Conservation (phyloP, 176 grass and related monocot species). For the Oryza coarctata region DNA sequence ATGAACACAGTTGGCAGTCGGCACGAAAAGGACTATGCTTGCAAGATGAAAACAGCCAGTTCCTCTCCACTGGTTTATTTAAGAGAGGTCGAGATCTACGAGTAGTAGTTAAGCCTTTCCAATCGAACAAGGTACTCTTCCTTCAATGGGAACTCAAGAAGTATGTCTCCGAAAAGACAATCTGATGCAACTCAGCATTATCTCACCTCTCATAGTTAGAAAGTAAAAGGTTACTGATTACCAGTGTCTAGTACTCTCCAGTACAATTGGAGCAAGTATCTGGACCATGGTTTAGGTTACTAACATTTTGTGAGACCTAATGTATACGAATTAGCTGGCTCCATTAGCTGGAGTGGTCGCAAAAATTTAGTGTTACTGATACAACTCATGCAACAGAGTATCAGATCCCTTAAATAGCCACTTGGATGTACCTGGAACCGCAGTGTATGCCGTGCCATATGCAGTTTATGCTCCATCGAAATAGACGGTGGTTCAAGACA, state of each 20-base stretch:
- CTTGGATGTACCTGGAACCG: neutral
- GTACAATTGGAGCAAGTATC: neutral
- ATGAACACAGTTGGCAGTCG: neutral
- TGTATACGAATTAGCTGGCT: neutral
- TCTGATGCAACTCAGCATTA: too few relatives aligned
- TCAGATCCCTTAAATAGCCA: neutral
- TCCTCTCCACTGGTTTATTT: neutral
- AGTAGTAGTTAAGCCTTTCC: neutral
- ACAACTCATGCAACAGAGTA: neutral
- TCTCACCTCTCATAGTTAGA: neutral
- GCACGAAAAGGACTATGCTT: neutral
- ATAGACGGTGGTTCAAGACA: slow-evolving; percentile 35
- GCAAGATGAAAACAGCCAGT: neutral
- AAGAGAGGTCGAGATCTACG: neutral
- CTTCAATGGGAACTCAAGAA: neutral
- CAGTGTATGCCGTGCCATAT: neutral
- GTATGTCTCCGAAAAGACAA: too few relatives aligned
- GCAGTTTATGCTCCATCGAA: slow-evolving; percentile 26
- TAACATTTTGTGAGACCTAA: too few relatives aligned
- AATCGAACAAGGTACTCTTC: neutral
- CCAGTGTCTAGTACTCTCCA: neutral
- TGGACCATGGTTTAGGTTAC: neutral
- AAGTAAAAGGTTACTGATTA: neutral
- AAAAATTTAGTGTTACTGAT: neutral
- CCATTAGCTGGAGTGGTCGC: neutral